Percentiles rank a stretch among this genome's conserved stretches.
phyloP scores from a whole-genome alignment of 169 alveolate genomes.

The Plasmodium fragile region DNA sequence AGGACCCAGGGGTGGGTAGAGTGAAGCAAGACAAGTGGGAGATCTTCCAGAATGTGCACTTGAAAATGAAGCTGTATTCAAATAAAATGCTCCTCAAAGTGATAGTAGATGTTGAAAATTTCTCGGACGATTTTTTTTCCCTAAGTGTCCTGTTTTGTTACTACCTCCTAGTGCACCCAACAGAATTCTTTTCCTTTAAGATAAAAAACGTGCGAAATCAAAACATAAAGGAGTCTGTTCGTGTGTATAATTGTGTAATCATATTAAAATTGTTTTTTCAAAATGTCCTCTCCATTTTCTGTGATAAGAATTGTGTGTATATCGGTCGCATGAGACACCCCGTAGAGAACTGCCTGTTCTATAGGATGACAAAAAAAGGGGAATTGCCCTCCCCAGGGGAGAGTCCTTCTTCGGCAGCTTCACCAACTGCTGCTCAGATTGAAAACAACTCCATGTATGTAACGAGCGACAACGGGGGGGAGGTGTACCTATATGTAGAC shows the following conservation, averaged over 20 bases:
- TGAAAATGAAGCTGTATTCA: background rate
- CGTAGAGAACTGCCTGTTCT: slow-evolving; percentile 13
- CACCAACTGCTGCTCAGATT: background rate
- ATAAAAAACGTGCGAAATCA: slow-evolving; percentile 45
- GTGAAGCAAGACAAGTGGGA: background rate
- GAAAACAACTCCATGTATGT: slow-evolving; percentile 18
- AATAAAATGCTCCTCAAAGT: background rate
- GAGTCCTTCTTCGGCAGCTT: background rate
- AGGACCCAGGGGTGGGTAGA: no score
- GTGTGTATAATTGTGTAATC: slow-evolving; percentile 6
- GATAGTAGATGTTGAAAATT: slow-evolving; percentile 47
- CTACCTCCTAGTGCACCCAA: background rate
- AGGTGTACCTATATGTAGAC: slow-evolving; percentile 27
- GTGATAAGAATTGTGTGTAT: slow-evolving; percentile 17
- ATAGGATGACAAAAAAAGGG: background rate
- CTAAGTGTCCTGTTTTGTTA: slow-evolving; percentile 25
- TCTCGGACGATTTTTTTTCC: slow-evolving; percentile 46
- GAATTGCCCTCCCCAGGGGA: background rate
- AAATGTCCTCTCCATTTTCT: slow-evolving; percentile 4
- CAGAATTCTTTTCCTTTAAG: background rate
- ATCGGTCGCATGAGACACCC: background rate
- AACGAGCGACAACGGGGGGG: background rate
- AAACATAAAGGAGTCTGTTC: slow-evolving; percentile 22
- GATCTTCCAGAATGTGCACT: slow-evolving; percentile 1
- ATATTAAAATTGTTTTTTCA: slow-evolving; percentile 32